Conservation (phyloP, 2,329 filamentous ascomycete genomes). For the Orbilia oligospora region DNA sequence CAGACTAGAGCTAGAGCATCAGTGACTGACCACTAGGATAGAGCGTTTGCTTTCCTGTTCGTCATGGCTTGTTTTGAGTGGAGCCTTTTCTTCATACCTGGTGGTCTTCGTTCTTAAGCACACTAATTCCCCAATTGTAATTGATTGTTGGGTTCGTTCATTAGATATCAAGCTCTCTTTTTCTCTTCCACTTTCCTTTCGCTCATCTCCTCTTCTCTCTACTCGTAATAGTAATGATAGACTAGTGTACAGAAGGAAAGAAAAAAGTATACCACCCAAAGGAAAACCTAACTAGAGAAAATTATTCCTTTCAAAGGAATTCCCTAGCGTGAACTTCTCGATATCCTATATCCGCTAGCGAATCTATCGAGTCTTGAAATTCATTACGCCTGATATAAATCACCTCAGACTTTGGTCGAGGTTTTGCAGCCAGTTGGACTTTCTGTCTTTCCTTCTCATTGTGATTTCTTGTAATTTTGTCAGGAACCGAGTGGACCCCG, state of each 20-base stretch:
- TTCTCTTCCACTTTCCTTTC: background rate
- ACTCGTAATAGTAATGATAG: constrained; percentile 17
- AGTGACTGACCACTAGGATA: constrained; percentile 31
- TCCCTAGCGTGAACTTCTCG: constrained; percentile 43
- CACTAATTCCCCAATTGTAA: constrained; percentile 22
- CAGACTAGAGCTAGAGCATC: constrained; percentile 38
- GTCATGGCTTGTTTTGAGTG: constrained; percentile 10
- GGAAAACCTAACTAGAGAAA: constrained; percentile 3
- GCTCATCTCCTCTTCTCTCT: constrained; percentile 1
- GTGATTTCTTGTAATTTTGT: constrained; percentile 44
- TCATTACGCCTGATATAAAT: constrained; percentile 29
- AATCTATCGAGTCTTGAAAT: constrained; percentile 47
- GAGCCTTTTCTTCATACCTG: constrained; percentile 43
- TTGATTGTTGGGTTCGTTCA: constrained; percentile 11
- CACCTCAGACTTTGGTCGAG: constrained; percentile 40
- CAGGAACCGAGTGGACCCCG: constrained; percentile 33
- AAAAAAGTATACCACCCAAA: constrained; percentile 16
- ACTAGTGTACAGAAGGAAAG: constrained; percentile 39
- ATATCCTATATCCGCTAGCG: constrained; percentile 34
- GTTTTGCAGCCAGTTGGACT: constrained; percentile 21
- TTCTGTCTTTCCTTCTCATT: constrained; percentile 45
- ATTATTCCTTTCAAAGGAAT: constrained; percentile 36
- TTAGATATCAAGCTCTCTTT: constrained; percentile 11
- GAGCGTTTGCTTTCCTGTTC: constrained; percentile 36
- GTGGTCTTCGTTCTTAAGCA: constrained; percentile 9